phyloP scores from a whole-genome alignment of 2,329 filamentous ascomycete genomes.

The Venturia effusa region DNA sequence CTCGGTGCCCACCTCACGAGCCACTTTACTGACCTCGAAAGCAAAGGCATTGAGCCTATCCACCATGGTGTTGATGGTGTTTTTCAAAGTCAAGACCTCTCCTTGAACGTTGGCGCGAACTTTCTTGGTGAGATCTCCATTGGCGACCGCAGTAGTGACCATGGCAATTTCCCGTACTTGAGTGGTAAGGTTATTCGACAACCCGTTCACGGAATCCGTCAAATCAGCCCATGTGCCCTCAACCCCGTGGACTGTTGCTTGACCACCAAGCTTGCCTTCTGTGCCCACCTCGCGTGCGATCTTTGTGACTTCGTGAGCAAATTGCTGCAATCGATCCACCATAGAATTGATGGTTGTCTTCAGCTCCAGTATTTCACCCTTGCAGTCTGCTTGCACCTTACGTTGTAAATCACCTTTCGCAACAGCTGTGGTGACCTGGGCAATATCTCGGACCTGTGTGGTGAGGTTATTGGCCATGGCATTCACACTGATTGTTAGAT shows the following conservation, averaged over 20 bases:
- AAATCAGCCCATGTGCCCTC: slow-evolving; percentile 44
- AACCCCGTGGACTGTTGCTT: slow-evolving; percentile 41
- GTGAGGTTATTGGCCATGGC: slow-evolving; percentile 44
- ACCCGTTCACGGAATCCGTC: slow-evolving; percentile 43
- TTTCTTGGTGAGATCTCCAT: slow-evolving; percentile 41
- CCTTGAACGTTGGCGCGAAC: slow-evolving; percentile 41
- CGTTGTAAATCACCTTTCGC: slow-evolving; percentile 40
- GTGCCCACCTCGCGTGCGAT: slow-evolving; percentile 42
- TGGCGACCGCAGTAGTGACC: slow-evolving; percentile 41
- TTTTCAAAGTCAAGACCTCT: slow-evolving; percentile 57
- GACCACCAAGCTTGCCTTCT: slow-evolving; percentile 39
- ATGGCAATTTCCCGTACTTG: slow-evolving; percentile 44
- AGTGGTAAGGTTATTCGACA: slow-evolving; percentile 41
- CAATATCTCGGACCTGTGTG: slow-evolving; percentile 42
- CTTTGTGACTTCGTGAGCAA: slow-evolving; percentile 43
- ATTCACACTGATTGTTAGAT: slow-evolving; percentile 47
- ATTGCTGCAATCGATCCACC: slow-evolving; percentile 42
- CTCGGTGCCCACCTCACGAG: slow-evolving; percentile 53
- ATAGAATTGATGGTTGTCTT: slow-evolving; percentile 43
- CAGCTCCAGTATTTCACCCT: slow-evolving; percentile 40
- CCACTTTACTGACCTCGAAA: slow-evolving; percentile 55
- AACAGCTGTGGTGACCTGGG: slow-evolving; percentile 41
- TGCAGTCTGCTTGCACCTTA: slow-evolving; percentile 41
- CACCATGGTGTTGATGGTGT: slow-evolving; percentile 67
- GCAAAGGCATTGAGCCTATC: slow-evolving; percentile 53